Percentiles rank a stretch among this genome's conserved stretches.
These are phyloP conservation scores for Symmetrospora coprosmae DNA, from an alignment of 768 basidiomycete genomes.

Conservation along the genomic window DNA sequence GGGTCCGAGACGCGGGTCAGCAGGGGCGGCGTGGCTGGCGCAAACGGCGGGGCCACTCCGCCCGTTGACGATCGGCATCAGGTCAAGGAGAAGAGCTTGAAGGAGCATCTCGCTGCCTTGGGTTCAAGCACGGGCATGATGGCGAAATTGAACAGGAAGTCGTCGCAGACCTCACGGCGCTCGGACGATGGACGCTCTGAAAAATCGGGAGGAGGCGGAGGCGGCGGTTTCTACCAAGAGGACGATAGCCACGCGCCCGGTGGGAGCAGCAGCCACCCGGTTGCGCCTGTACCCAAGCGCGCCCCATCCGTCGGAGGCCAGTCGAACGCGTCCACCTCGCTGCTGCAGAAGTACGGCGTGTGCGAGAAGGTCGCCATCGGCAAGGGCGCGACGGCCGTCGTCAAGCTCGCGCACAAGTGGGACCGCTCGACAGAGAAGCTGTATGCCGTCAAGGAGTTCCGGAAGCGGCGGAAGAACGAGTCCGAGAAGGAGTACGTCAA, in stretches of 20 bases:
- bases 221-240: no score
- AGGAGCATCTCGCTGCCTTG: slow-evolving; percentile 17
- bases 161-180: slow-evolving; percentile 3
- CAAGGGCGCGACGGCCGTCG: slow-evolving; percentile 95
- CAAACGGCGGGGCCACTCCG: no score
- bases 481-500: slow-evolving; percentile 99
- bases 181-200: slow-evolving; percentile 16
- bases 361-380: slow-evolving; percentile 95
- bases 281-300: neutral
- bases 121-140: slow-evolving; percentile 7
- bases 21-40: no score
- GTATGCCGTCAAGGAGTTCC: slow-evolving; percentile 98
- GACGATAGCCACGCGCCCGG: no score
- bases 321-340: slow-evolving; percentile 8
- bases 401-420: slow-evolving; percentile 95
- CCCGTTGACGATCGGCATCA: slow-evolving; percentile 9
- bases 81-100: slow-evolving; percentile 13
- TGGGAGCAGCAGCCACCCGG: no score
- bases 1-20: no score
- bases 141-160: slow-evolving; percentile 4
- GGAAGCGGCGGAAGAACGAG: slow-evolving; percentile 93
- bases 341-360: slow-evolving; percentile 71
- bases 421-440: slow-evolving; percentile 77
- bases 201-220: slow-evolving; percentile 1
- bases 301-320: slow-evolving; percentile 1